Base-by-base conservation (phyloP, 2,329 filamentous ascomycete species). In the Torrubiella hemipterigena region DNA sequence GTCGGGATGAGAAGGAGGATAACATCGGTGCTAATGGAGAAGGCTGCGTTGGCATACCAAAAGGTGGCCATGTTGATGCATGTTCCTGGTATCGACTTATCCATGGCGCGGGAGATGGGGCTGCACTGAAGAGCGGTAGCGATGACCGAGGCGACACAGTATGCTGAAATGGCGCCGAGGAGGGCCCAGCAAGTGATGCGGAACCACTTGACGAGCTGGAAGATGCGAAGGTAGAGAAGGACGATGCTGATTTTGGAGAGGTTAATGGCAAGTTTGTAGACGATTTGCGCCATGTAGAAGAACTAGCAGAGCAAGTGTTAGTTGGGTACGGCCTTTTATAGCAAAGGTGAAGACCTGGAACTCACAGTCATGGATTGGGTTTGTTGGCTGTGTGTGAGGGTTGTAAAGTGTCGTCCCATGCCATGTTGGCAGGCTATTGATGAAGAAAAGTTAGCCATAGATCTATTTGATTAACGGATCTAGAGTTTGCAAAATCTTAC, bases 41-140 rank as follows among this genome's bases (percentile, higher is more conserved):
- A 56, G 2, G 54, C 51, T 3, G 56, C 61, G 38, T 67, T 66
- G 28, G 59, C 55, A 35, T 61, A 59, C 63, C 63, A 68, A 38
- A 63, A 59, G 3, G 46, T 48, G 7, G 53, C 53, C 19, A 57
- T 50, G 35, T 59, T 51, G 39, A 67, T 58, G 46, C 63, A 68
- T 3, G 42, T 49, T 2, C 61, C 63, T 0, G 48, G 43, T 16
- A 56, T 40, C 3, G 40, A 42, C 34, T 55, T 57, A 38, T 65
- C 48, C 54, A 59, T 69, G 3, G 58, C 54, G 13, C 52, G 50
- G 1, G 42, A 34, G 17, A 69, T 47, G 36, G 42, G 47, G 19
- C 33, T 32, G 41, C 48, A 47, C 38, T 52, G 41, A 40, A 44
- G 49, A 18, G 52, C 40, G 7, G 40, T 45, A 32, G 38, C 42